A percentile compares a stretch with the other conserved stretches of the same genome.
These are phyloP conservation scores for Halophytophthora polymorphica DNA, from an alignment of 352 stramenopile genomes.

Conservation along the genomic window DNA sequence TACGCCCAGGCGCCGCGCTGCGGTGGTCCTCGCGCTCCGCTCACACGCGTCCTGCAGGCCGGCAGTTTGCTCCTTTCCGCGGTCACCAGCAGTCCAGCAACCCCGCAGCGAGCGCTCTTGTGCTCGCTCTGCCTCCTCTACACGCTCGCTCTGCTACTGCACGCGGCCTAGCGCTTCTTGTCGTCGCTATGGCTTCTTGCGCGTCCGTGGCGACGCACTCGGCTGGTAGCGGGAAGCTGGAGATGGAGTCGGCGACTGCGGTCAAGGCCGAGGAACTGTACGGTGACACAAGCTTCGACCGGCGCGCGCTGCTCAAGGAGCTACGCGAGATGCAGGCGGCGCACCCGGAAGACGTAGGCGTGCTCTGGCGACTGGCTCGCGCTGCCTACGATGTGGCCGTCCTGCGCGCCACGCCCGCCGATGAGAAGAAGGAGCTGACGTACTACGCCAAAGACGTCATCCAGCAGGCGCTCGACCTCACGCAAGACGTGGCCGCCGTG, in stretches of 20 bases:
- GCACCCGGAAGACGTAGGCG: slow-evolving; percentile 51
- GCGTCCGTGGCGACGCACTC: slow-evolving; percentile 18
- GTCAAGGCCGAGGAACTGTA: slow-evolving; percentile 80
- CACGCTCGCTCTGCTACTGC: background rate
- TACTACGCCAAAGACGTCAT: slow-evolving; percentile 69
- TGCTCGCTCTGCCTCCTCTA: background rate
- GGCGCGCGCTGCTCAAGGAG: slow-evolving; percentile 57
- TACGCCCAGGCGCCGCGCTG: slow-evolving; percentile 17
- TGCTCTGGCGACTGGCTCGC: slow-evolving; percentile 66
- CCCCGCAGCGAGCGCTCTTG: slow-evolving; percentile 3
- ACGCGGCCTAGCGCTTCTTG: slow-evolving; percentile 12
- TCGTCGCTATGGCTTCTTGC: slow-evolving; percentile 18
- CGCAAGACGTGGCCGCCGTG: slow-evolving; percentile 56
- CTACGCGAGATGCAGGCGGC: slow-evolving; percentile 58
- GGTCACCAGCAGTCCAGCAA: slow-evolving; percentile 3
- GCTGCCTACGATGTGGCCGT: slow-evolving; percentile 65
- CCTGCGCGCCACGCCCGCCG: slow-evolving; percentile 43
- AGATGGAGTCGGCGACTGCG: slow-evolving; percentile 60
- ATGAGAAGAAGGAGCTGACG: slow-evolving; percentile 72
- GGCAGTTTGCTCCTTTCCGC: slow-evolving; percentile 8
- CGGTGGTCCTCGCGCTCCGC: slow-evolving; percentile 12
- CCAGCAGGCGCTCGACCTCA: slow-evolving; percentile 45
- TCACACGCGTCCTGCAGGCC: slow-evolving; percentile 13
- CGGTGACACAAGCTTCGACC: slow-evolving; percentile 71
- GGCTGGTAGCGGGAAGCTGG: slow-evolving; percentile 10